phyloP scores from a whole-genome alignment of 805 yeast genomes.

The Yamadazyma akitaensis region DNA sequence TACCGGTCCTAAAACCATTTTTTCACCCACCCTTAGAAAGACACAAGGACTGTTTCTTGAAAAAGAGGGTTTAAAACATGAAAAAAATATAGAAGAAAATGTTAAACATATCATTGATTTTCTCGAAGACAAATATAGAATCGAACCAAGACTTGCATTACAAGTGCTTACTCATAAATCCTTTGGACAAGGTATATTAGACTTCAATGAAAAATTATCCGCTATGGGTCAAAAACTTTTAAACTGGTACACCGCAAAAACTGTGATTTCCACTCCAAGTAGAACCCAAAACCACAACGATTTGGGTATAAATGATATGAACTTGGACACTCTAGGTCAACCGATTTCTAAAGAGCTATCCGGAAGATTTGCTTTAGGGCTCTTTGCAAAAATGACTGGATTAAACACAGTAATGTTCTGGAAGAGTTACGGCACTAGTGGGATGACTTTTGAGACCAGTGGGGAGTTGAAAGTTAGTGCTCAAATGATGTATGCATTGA shows the following conservation, averaged over 20 bases:
- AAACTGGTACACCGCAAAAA: constrained; percentile 47
- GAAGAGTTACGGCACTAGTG: constrained; percentile 51
- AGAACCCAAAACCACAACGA: constrained; percentile 23
- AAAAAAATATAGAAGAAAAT: constrained; percentile 46
- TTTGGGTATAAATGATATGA: constrained; percentile 43
- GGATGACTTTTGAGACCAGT: constrained; percentile 42
- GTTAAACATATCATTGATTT: constrained; percentile 48
- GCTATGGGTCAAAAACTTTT: constrained; percentile 66
- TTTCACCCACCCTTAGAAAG: not conserved
- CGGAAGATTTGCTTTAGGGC: constrained; percentile 49
- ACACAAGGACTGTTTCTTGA: not conserved
- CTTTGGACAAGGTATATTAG: constrained; percentile 86
- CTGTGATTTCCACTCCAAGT: constrained; percentile 27
- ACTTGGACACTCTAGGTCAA: constrained; percentile 61
- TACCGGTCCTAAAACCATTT: not conserved
- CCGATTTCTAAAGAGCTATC: constrained; percentile 48
- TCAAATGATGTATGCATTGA: constrained; percentile 54
- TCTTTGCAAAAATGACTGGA: constrained; percentile 47
- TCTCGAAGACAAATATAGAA: constrained; percentile 44
- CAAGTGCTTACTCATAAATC: constrained; percentile 93
- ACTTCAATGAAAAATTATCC: constrained; percentile 83
- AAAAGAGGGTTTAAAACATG: not conserved
- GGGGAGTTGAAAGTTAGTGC: constrained; percentile 58
- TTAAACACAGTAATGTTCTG: constrained; percentile 61
- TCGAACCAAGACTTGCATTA: constrained; percentile 60